Evolutionary conservation across 108 stramenopile species (phyloP).

Genomic region (Nitzschia sp.): DNA sequence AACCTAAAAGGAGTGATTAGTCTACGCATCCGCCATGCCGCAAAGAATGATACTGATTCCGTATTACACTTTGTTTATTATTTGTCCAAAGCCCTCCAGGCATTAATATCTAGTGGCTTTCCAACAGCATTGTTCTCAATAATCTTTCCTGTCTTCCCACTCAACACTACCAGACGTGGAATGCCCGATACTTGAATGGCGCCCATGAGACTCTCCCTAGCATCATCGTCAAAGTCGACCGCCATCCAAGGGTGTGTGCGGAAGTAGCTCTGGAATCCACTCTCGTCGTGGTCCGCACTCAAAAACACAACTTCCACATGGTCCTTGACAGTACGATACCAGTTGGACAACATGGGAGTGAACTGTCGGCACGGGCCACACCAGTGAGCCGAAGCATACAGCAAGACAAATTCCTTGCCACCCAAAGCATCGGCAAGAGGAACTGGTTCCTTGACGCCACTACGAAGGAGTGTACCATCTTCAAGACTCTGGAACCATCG

Average conservation of each 20-base stretch:
- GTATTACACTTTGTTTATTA: too few relatives aligned
- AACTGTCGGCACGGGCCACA: slow-evolving; percentile 83
- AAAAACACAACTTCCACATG: slow-evolving; percentile 83
- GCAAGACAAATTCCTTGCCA: slow-evolving; percentile 69
- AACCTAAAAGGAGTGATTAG: too few relatives aligned
- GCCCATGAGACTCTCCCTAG: slow-evolving; percentile 59
- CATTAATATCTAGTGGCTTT: slow-evolving; percentile 61
- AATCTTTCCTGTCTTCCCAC: slow-evolving; percentile 71
- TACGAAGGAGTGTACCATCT: slow-evolving; percentile 47
- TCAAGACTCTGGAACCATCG: slow-evolving; percentile 54
- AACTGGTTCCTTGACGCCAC: slow-evolving; percentile 32
- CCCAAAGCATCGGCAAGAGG: slow-evolving; percentile 60
- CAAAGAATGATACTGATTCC: too few relatives aligned
- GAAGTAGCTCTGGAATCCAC: slow-evolving; percentile 72
- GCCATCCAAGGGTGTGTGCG: slow-evolving; percentile 85
- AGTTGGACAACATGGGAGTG: slow-evolving; percentile 83
- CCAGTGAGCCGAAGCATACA: slow-evolving; percentile 77
- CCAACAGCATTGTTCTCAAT: slow-evolving; percentile 74
- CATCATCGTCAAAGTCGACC: slow-evolving; percentile 68
- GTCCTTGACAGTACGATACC: slow-evolving; percentile 54
- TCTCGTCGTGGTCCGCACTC: slow-evolving; percentile 73
- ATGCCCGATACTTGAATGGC: slow-evolving; percentile 63
- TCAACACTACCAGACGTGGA: slow-evolving; percentile 74
- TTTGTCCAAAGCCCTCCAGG: slow-evolving; percentile 41
- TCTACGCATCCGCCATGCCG: too few relatives aligned